Evolutionary conservation across 345 rosid species (phyloP), one percentile per base, ranked within the genome.

Genomic region (Tarenaya hassleriana): DNA sequence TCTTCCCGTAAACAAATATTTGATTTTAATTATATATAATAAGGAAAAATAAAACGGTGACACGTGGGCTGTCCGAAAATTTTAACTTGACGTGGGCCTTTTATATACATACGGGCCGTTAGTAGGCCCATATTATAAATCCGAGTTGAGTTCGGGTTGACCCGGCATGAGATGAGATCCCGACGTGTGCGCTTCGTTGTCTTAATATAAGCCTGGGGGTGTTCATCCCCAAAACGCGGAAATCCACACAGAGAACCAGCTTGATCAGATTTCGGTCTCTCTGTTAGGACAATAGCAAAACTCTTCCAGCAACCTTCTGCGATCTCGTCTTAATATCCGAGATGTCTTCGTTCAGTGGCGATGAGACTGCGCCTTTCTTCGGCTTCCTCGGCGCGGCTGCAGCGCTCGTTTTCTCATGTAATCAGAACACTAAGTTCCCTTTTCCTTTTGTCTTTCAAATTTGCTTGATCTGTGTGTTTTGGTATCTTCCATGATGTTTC

Each of bases 351-450:
- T 68, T 68, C 56, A 68, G 68, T 57, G 73, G 73, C 56, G 73
- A 68, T 68, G 73, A 68, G 33, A 68, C 73, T 10, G 73, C 73
- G 8, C 73, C 68, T 41, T 68, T 68, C 68, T 68, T 68, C 29
- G 73, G 73, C 42, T 68, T 68, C 73, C 73, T 68, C 14, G 73
- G 73, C 39, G 73, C 73, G 40, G 68, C 73, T 1, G 68, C 73
- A 0, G 68, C 72, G 3, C 72, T 68, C 46, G 72, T 68, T 61
- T 68, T 68, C 63, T 68, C 72, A 40, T 68, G 72, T 68, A 62
- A 41, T 15, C 0, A 10, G 3, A 45, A 27, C 39, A 20, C 34
- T 2, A 10, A 17, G n/a, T n/a, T n/a, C n/a, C n/a, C n/a, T 21
- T 16, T 12, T 34, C 16, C 15, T 27, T 37, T 31, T 7, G 2